phyloP scores from a whole-genome alignment of 805 yeast genomes.

The Blastobotrys mokoenaii region DNA sequence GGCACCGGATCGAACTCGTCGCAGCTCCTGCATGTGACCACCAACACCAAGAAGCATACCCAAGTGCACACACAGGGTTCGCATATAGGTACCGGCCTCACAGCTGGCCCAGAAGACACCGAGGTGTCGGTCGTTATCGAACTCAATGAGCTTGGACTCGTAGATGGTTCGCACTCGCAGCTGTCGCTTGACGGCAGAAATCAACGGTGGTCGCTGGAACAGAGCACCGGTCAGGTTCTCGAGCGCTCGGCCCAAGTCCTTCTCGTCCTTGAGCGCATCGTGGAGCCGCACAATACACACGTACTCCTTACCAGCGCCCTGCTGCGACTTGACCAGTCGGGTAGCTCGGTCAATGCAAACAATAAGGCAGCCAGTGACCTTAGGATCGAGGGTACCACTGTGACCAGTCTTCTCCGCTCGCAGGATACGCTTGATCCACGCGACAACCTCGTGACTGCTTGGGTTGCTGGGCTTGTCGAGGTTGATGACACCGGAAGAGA shows the following conservation, averaged over 20 bases:
- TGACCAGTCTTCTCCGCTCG: constrained; percentile 98
- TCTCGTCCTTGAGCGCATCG: constrained; percentile 84
- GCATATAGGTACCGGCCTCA: constrained; percentile 99
- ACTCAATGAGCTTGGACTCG: constrained; percentile 91
- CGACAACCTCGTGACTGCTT: constrained; percentile 98
- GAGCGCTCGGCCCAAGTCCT: constrained; percentile 75
- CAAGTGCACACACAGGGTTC: constrained; percentile 96
- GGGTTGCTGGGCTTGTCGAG: constrained; percentile 98
- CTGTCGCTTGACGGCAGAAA: constrained; percentile 98
- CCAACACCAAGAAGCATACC: constrained; percentile 99
- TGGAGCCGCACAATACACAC: constrained; percentile 96
- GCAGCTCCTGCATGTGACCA: constrained; percentile 99
- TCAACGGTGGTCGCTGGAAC: constrained; percentile 98
- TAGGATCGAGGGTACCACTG: constrained; percentile 97
- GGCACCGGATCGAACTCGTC: constrained; percentile 98
- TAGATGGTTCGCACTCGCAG: constrained; percentile 96
- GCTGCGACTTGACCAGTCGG: constrained; percentile 95
- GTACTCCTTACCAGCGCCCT: constrained; percentile 99
- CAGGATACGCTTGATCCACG: constrained; percentile 95
- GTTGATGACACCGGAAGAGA: constrained; percentile 93
- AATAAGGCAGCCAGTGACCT: constrained; percentile 96
- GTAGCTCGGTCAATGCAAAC: constrained; percentile 98
- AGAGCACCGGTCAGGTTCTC: constrained; percentile 97
- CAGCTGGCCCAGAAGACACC: constrained; percentile 99
- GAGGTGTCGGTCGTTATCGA: constrained; percentile 91